Base-by-base conservation (phyloP, 1,284 basidiomycete genomes). In the Tilletia setariae region DNA sequence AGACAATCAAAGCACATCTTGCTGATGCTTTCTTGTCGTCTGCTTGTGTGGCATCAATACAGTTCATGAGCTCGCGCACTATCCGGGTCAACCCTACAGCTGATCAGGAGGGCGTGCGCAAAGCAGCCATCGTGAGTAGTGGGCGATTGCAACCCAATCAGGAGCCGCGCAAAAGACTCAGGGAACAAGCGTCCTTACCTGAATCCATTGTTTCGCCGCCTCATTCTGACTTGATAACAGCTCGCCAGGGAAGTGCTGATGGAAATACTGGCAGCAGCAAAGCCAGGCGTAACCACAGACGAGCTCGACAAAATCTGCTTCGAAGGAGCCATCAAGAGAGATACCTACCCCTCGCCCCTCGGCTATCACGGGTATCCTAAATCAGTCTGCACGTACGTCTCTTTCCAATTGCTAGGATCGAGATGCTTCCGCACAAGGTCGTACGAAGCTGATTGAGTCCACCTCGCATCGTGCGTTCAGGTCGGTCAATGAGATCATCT, bases 291-390 rank as follows among this genome's bases (percentile, higher is more conserved):
- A 66, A 97, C 95, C 1, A 98, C 96, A 0, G 94, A 98, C 81
- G 92, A 93, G 82, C 64, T 83, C 32, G 96, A 99, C 84, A 89
- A 89, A 74, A 90, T 98, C 75, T 93, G 96, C n/a, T 95, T 98
- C 84, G 88, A 92, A 73, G 96, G 91, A 21, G 91, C 88, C 73
- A 90, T 98, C 76, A 91, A 95, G 84, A 87, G 94, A 66, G 89
- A 93, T 77, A 89, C 92, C 59, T 98, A 98, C 84, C 96, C 96
- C 2, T 93, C 91, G 43, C 92, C 96, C 44, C 86, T 98, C 67
- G 94, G 94, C 81, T 99, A 99, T 84, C 88, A 91, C 72, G 87
- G 88, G 64, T 98, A 91, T 83, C 95, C 95, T 30, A 97, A 98
- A 86, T 96, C 93, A 56, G 89, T 97, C 62, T 99, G 96, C 90